phyloP scores from a whole-genome alignment of 169 alveolate species.

The Plasmodium sp. region DNA sequence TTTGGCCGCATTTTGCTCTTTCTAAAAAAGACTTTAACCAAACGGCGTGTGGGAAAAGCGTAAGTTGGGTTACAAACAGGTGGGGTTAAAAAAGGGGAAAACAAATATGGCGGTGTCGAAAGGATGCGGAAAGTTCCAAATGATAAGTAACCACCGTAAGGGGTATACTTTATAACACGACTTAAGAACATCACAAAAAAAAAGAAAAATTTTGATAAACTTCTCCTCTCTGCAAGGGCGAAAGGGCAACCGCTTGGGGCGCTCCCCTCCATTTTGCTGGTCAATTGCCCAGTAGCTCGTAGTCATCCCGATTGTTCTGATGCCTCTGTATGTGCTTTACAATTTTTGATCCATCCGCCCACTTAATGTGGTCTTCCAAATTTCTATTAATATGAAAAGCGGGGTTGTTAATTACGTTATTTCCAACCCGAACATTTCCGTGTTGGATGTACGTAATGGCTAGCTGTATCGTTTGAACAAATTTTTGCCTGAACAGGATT shows the following conservation, averaged over 20 bases:
- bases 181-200: neutral
- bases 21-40: neutral
- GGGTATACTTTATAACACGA: neutral
- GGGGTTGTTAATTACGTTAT: conserved; percentile 95
- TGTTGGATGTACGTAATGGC: conserved; percentile 96
- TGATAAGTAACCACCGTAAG: neutral
- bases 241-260: neutral
- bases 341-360: conserved; percentile 97
- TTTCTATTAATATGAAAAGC: conserved; percentile 96
- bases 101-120: neutral
- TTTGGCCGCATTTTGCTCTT: neutral
- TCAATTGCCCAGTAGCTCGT: conserved; percentile 83
- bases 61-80: neutral
- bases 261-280: neutral
- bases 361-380: conserved; percentile 97
- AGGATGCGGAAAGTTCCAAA: neutral
- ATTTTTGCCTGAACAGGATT: conserved; percentile 93
- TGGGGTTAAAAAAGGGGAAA: neutral
- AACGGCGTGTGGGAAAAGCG: neutral
- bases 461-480: conserved; percentile 94
- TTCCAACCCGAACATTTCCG: conserved; percentile 97
- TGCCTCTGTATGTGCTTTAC: conserved; percentile 79
- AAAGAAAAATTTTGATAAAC: too few relatives aligned
- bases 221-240: too few relatives aligned
- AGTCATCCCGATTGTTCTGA: conserved; percentile 80